Percentiles rank a stretch among this genome's conserved stretches.
Conservation (phyloP, 768 basidiomycete species). For the Rhizopogon vesiculosus region DNA sequence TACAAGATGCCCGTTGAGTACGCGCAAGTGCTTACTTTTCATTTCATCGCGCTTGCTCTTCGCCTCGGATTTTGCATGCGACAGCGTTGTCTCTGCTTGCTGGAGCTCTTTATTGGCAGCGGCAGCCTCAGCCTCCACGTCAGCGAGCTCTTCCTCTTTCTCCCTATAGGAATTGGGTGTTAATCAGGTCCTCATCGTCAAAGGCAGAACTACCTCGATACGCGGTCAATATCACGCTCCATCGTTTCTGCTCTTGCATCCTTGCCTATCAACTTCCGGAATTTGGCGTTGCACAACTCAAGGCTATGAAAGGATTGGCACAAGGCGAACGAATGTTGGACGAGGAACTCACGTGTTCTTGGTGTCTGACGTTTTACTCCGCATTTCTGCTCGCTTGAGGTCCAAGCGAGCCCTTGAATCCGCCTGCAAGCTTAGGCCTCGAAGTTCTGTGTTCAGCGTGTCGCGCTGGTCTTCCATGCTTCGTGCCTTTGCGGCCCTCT, state of each 20-base stretch:
- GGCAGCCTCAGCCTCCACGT: constrained; percentile 27
- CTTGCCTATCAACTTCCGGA: constrained; percentile 58
- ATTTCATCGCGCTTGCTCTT: constrained; percentile 59
- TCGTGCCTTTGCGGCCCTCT: constrained; percentile 50
- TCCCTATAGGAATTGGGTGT: constrained; percentile 38
- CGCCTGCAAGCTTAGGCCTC: constrained; percentile 69
- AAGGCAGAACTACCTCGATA: constrained; percentile 45
- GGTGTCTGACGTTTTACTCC: constrained; percentile 61
- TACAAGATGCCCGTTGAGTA: constrained; percentile 1
- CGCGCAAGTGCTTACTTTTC: constrained; percentile 39
- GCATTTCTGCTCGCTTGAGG: constrained; percentile 65
- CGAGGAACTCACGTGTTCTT: constrained; percentile 52
- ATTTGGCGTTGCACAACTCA: constrained; percentile 54
- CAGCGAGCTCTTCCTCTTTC: constrained; percentile 56
- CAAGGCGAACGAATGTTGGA: not conserved
- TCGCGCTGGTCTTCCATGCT: constrained; percentile 68
- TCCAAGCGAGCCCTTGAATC: constrained; percentile 77
- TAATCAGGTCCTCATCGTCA: not conserved
- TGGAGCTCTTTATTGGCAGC: constrained; percentile 55
- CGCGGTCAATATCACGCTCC: constrained; percentile 65
- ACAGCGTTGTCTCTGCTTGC: constrained; percentile 57
- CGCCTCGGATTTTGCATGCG: constrained; percentile 55
- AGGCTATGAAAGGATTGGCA: constrained; percentile 42
- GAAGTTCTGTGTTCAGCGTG: constrained; percentile 63
- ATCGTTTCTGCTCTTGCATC: constrained; percentile 60